These are phyloP conservation scores for Martensiomyces pterosporus DNA, from an alignment of 192 early-diverging fungal genomes.

Conservation along the genomic window DNA sequence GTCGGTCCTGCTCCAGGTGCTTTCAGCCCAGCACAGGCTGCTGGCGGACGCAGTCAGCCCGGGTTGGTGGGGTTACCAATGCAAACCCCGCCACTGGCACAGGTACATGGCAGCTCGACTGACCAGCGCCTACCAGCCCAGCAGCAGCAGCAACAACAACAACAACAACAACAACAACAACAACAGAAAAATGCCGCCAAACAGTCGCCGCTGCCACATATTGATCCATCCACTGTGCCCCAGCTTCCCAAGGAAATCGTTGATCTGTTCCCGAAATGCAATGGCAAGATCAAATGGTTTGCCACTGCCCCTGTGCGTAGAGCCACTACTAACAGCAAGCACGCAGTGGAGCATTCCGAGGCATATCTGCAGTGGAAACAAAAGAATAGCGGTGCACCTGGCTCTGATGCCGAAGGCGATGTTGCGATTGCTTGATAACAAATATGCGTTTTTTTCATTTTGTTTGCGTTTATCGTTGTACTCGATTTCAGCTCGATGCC, in stretches of 20 bases:
- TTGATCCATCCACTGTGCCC: conserved; percentile 7
- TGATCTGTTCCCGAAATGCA: conserved; percentile 27
- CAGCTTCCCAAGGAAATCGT: conserved; percentile 32
- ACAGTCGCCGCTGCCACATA: conserved; percentile 14
- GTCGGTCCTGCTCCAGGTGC: no score
- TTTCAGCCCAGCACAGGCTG: no score
- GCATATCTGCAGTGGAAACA: conserved; percentile 32
- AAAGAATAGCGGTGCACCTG: no score
- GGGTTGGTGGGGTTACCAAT: not conserved
- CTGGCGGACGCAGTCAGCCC: not conserved
- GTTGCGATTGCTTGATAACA: no score
- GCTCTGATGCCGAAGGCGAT: no score
- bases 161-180: conserved; percentile 6
- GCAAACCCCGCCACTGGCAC: not conserved
- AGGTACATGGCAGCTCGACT: not conserved
- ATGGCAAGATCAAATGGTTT: conserved; percentile 40
- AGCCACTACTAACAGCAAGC: not conserved
- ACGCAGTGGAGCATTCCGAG: conserved; percentile 16
- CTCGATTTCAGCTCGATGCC: no score
- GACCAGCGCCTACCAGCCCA: conserved; percentile 13
- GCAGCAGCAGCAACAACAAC: conserved; percentile 11
- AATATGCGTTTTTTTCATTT: no score
- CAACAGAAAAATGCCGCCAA: conserved; percentile 2
- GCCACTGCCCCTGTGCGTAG: conserved; percentile 25
- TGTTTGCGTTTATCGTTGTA: no score